Evolutionary conservation across 495 filamentous ascomycete species (phyloP).

Genomic region (Darksidea phi): DNA sequence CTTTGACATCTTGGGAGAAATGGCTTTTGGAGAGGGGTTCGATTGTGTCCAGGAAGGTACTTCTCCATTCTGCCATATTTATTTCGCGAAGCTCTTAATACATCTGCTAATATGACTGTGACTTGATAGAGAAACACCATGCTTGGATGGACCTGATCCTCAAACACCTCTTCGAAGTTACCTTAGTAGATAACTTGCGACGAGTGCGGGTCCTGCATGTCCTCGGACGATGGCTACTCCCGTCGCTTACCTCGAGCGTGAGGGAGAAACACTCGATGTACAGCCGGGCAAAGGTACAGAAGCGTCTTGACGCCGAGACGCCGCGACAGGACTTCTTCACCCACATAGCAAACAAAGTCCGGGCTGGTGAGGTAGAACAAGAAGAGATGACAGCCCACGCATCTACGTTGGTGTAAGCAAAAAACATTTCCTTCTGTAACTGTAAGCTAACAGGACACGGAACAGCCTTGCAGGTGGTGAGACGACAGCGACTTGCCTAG

Average conservation of each 20-base stretch:
- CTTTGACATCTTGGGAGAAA: conserved; percentile 43
- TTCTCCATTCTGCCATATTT: no score
- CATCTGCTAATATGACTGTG: no score
- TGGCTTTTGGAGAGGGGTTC: conserved; percentile 43
- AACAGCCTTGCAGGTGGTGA: conserved; percentile 40
- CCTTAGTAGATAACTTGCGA: conserved; percentile 2
- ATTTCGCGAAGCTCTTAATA: no score
- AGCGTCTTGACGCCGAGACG: background rate
- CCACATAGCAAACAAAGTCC: background rate
- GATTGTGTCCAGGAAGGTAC: conserved; percentile 10
- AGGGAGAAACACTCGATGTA: background rate
- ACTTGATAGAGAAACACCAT: background rate
- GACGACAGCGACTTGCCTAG: conserved; percentile 32
- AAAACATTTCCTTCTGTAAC: no score
- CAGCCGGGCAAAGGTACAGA: background rate
- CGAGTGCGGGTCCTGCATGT: background rate
- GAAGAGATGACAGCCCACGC: conserved; percentile 18
- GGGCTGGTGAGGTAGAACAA: background rate
- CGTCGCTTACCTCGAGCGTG: background rate
- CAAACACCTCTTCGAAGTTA: background rate
- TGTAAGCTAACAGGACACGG: conserved; percentile 12
- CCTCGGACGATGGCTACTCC: background rate
- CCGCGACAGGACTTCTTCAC: conserved; percentile 10
- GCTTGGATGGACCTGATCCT: background rate
- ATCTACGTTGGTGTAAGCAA: conserved; percentile 15